phyloP scores from a whole-genome alignment of 768 basidiomycete genomes.

The Phallus indusiatus region DNA sequence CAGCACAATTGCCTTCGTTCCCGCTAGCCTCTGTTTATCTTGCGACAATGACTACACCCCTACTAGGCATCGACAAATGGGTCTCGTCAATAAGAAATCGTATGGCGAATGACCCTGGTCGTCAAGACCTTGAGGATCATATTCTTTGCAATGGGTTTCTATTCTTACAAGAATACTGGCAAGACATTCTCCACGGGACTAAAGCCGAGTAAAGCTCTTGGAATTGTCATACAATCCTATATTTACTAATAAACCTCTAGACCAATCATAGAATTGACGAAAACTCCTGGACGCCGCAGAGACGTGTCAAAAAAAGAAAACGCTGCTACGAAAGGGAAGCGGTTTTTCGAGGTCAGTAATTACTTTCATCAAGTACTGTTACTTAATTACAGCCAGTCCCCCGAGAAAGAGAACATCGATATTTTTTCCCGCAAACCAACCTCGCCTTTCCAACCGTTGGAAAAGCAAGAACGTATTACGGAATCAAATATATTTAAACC shows the following conservation, averaged over 20 bases:
- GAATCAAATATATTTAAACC: not conserved
- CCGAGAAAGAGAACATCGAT: not conserved
- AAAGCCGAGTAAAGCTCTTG: slow-evolving; percentile 48
- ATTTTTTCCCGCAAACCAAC: not conserved
- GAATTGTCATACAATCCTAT: not conserved
- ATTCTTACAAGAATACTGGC: slow-evolving; percentile 72
- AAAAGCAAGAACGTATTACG: not conserved
- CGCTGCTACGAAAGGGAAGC: slow-evolving; percentile 32
- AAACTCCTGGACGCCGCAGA: slow-evolving; percentile 74
- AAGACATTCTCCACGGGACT: slow-evolving; percentile 55
- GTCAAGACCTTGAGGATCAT: slow-evolving; percentile 61
- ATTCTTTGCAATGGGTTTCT: slow-evolving; percentile 67
- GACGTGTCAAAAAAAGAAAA: slow-evolving; percentile 36
- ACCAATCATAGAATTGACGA: slow-evolving; percentile 68
- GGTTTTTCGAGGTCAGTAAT: slow-evolving; percentile 38
- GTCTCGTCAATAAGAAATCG: slow-evolving; percentile 52
- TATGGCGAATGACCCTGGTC: slow-evolving; percentile 66
- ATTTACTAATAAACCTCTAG: slow-evolving; percentile 25
- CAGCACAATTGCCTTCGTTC: not conserved
- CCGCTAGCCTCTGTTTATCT: not conserved
- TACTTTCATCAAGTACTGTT: not conserved
- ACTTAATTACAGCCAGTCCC: not conserved
- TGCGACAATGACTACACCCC: not conserved
- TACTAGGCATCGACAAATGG: slow-evolving; percentile 57
- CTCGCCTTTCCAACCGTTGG: slow-evolving; percentile 3